A percentile compares a stretch with the other conserved stretches of the same genome.
phyloP scores from a whole-genome alignment of 495 filamentous ascomycete species.

The Hyphodiscus hymeniophilus region DNA sequence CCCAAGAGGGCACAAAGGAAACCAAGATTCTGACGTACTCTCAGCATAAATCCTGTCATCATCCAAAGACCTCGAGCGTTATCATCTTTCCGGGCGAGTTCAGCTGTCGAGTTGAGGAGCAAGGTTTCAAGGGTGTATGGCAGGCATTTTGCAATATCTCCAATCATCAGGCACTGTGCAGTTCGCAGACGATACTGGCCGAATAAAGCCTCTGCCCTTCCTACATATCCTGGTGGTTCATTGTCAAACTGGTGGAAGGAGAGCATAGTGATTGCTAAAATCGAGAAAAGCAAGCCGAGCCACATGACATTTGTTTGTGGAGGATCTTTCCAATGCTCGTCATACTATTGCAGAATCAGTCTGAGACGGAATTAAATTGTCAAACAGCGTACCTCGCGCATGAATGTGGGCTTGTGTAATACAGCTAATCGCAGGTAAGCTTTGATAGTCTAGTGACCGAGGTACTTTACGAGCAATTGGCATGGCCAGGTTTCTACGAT shows the following conservation, averaged over 20 bases:
- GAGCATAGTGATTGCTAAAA: constrained; percentile 61
- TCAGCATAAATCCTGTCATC: constrained; percentile 26
- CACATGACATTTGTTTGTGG: constrained; percentile 17
- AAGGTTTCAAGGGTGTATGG: constrained; percentile 32
- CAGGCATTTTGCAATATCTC: constrained; percentile 44
- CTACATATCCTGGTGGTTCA: constrained; percentile 60
- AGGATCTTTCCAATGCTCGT: constrained; percentile 16
- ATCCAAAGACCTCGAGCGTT: constrained; percentile 27
- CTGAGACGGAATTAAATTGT: background rate
- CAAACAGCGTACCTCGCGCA: constrained; percentile 9
- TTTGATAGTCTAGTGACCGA: background rate
- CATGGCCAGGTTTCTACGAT: constrained; percentile 17
- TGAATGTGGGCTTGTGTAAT: constrained; percentile 22
- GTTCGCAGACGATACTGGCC: constrained; percentile 18
- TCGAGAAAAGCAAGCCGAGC: constrained; percentile 39
- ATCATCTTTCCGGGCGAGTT: constrained; percentile 20
- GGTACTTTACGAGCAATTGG: constrained; percentile 12
- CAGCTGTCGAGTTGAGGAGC: constrained; percentile 24
- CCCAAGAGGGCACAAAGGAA: too few relatives aligned
- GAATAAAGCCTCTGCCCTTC: constrained; percentile 30
- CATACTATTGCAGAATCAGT: constrained; percentile 14
- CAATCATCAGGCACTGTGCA: constrained; percentile 27
- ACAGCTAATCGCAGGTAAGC: constrained; percentile 18
- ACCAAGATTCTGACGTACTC: too few relatives aligned
- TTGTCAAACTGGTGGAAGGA: constrained; percentile 55